These are phyloP conservation scores for Ceratonia siliqua DNA, from an alignment of 306 rosid species.

Conservation along the genomic window DNA sequence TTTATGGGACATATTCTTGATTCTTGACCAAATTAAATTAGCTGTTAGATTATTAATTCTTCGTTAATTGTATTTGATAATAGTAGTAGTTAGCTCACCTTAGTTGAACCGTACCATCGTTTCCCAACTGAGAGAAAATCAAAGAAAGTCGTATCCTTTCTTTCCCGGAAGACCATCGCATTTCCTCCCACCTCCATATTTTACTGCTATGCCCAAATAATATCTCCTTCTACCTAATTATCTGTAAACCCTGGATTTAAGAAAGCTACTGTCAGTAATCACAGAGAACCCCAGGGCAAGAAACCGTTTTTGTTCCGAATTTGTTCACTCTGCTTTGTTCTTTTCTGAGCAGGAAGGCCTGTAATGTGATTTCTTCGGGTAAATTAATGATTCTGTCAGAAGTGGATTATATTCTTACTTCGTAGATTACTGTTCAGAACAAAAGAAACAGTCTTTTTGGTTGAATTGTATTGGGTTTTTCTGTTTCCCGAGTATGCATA, in stretches of 20 bases:
- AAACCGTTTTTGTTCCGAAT: slow-evolving; percentile 1
- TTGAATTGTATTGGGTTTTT: slow-evolving; percentile 28
- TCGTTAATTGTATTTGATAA: too few species aligned
- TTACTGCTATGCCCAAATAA: background rate
- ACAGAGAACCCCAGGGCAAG: background rate
- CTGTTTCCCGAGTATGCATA: slow-evolving; percentile 64
- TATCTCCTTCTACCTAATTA: background rate
- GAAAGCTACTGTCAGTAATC: background rate
- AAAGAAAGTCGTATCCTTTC: background rate
- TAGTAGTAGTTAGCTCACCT: too few species aligned
- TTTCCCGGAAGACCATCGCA: too few species aligned
- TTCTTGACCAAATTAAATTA: too few species aligned
- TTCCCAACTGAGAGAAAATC: too few species aligned
- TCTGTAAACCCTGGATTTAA: background rate
- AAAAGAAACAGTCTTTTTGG: slow-evolving; percentile 25
- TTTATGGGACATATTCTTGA: too few species aligned
- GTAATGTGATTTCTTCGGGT: background rate
- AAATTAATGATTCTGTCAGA: slow-evolving; percentile 19
- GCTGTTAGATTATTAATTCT: too few species aligned
- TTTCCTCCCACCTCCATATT: too few species aligned
- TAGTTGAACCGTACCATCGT: too few species aligned
- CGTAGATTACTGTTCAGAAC: background rate
- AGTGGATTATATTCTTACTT: background rate
- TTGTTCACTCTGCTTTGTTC: background rate
- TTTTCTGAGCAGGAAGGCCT: background rate